Evolutionary conservation across 2,329 filamentous ascomycete species (phyloP), one percentile per base, ranked within the genome.

Genomic region (Sclerotinia minor): DNA sequence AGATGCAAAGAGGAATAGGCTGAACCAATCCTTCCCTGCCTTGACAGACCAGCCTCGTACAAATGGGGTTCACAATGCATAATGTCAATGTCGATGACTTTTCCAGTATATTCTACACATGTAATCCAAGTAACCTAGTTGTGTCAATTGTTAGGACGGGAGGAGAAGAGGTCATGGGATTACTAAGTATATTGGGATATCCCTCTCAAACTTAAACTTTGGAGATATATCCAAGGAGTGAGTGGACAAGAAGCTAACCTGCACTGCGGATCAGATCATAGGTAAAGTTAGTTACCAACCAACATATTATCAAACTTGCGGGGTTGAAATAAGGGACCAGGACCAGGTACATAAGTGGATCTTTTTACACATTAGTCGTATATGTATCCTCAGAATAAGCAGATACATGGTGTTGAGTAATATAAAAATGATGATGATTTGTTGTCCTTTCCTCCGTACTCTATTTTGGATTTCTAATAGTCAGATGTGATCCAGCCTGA

Each of bases 1-100:
- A 53, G 26, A 53, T 19, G 50, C 24, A 53, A 54, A 54, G 29
- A 54, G 29, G 21, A 54, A n/a, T 19, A 19, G 44, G 58, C 58
- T 60, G 58, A 60, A 49, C 26, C 7, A 3, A 49, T 49, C 26
- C 44, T 60, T 60, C 35, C 58, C 44, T 35, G n/a, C 58, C 44
- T 35, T 24, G 26, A 19, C 58, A 35, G 29, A 19, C 15, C 21
- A 49, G 44, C 44, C 29, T 49, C 19, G 19, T 24, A 4, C 19
- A 57, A n/a, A 35, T 26, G 35, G 6, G n/a, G n/a, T 57, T 57
- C 35, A 26, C 35, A 24, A 24, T 49, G n/a, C 13, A 49, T 24
- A 1, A 15, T 32, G 1, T 35, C 41, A 49, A 49, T 19, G 21
- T 9, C 5, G 8, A 8, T 35, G 35, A 9, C 35, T 17, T 17